These are phyloP conservation scores for Hemisphaericaspora subhashii DNA, from an alignment of 1,139 yeast species.

Conservation along the genomic window DNA sequence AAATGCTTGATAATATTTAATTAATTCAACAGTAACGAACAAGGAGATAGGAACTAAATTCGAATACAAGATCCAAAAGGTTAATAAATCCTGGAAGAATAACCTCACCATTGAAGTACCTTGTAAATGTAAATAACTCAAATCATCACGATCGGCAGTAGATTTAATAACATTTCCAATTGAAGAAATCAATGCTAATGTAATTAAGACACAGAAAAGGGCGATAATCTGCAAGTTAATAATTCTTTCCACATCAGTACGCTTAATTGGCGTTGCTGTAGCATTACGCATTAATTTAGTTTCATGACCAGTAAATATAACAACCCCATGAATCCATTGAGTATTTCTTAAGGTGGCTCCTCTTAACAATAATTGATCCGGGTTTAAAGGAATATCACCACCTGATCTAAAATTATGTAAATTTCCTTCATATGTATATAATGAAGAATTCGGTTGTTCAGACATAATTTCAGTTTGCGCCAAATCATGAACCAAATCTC, in stretches of 20 bases:
- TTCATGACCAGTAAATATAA: slow-evolving; percentile 95
- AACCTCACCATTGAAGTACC: slow-evolving; percentile 68
- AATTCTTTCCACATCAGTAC: slow-evolving; percentile 95
- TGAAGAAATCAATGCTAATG: slow-evolving; percentile 76
- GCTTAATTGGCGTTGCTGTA: slow-evolving; percentile 95
- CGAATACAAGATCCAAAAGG: slow-evolving; percentile 95
- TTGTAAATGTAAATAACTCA: slow-evolving; percentile 67
- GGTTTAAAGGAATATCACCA: slow-evolving; percentile 68
- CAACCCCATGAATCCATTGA: slow-evolving; percentile 92
- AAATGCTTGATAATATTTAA: slow-evolving; percentile 92
- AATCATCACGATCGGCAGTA: slow-evolving; percentile 49
- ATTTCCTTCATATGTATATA: slow-evolving; percentile 93
- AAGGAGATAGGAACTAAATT: slow-evolving; percentile 93
- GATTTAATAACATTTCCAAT: slow-evolving; percentile 83
- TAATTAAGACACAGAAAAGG: slow-evolving; percentile 74
- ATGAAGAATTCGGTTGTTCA: slow-evolving; percentile 92
- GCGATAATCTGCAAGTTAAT: slow-evolving; percentile 91
- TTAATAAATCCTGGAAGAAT: slow-evolving; percentile 83
- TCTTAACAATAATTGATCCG: slow-evolving; percentile 87
- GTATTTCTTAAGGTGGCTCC: slow-evolving; percentile 97
- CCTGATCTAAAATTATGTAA: slow-evolving; percentile 52
- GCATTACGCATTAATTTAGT: slow-evolving; percentile 98
- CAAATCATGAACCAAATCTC: slow-evolving; percentile 48
- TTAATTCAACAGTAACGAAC: slow-evolving; percentile 93
- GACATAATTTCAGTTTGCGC: slow-evolving; percentile 52